Conservation (phyloP, 305 asterid genomes). For the Solanum hybrid region DNA sequence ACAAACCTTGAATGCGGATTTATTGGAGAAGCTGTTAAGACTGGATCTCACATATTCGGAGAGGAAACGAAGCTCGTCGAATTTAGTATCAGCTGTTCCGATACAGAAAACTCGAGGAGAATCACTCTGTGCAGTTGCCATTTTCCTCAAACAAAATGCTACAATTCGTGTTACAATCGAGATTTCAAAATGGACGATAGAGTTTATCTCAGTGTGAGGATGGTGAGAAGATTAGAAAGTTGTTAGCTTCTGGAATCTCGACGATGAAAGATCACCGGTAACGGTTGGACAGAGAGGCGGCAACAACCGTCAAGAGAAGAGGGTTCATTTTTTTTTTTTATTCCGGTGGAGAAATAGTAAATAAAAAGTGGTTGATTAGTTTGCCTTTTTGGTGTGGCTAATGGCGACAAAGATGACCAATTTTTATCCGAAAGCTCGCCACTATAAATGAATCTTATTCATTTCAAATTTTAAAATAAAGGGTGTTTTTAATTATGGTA, state of each 20-base stretch:
- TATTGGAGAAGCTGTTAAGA: slow-evolving; percentile 38
- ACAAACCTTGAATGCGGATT: slow-evolving; percentile 44
- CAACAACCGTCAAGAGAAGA: not conserved
- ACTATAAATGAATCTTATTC: not conserved
- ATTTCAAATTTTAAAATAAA: too few relatives aligned
- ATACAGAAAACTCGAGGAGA: slow-evolving; percentile 49
- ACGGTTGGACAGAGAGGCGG: not conserved
- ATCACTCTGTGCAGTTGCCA: not conserved
- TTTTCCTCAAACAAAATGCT: not conserved
- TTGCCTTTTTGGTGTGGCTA: not conserved
- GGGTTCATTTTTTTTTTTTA: not conserved
- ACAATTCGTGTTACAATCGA: not conserved
- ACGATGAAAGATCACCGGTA: not conserved
- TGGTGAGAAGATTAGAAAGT: not conserved
- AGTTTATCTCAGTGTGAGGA: not conserved
- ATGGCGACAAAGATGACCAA: not conserved
- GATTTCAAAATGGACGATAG: not conserved
- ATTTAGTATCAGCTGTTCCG: slow-evolving; percentile 91
- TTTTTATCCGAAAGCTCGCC: not conserved
- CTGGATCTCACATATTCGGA: slow-evolving; percentile 44
- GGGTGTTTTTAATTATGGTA: not conserved
- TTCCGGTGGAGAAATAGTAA: not conserved
- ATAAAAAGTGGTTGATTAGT: not conserved
- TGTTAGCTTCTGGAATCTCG: not conserved
- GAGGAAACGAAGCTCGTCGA: slow-evolving; percentile 64